Evolutionary conservation across 2,329 filamentous ascomycete genomes (phyloP).

Genomic region (Fusarium chaquense): DNA sequence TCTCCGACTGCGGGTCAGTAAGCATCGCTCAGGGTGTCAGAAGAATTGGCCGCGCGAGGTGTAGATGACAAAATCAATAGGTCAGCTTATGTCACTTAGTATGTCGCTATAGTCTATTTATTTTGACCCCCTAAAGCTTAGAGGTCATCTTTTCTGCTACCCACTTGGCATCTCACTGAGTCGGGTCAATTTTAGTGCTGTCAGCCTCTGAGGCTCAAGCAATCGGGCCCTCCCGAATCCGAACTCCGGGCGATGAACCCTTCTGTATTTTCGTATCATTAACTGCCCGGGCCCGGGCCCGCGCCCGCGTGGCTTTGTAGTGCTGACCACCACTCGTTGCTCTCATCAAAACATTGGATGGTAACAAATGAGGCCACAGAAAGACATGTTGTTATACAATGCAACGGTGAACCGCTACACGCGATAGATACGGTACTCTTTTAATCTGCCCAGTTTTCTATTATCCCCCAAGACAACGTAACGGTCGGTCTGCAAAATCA

Average conservation of each 20-base stretch:
- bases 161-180: neutral
- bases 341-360: neutral
- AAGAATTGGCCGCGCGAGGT: no score
- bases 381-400: neutral
- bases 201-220: slow-evolving; percentile 1
- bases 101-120: no score
- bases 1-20: slow-evolving; percentile 2
- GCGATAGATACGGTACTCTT: neutral
- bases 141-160: no score
- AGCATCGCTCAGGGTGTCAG: neutral
- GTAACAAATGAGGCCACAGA: neutral
- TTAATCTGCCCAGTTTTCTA: neutral
- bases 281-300: neutral
- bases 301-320: neutral
- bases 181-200: neutral
- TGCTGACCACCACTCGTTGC: neutral
- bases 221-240: slow-evolving; percentile 12
- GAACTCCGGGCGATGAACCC: slow-evolving; percentile 16
- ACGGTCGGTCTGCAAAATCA: neutral
- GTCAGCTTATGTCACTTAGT: no score
- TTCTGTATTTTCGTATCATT: slow-evolving; percentile 22
- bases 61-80: no score
- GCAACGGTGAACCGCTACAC: neutral
- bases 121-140: no score
- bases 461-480: neutral